Base-by-base conservation (phyloP, 2,329 filamentous ascomycete species). In the Zymoseptoria crescenta region DNA sequence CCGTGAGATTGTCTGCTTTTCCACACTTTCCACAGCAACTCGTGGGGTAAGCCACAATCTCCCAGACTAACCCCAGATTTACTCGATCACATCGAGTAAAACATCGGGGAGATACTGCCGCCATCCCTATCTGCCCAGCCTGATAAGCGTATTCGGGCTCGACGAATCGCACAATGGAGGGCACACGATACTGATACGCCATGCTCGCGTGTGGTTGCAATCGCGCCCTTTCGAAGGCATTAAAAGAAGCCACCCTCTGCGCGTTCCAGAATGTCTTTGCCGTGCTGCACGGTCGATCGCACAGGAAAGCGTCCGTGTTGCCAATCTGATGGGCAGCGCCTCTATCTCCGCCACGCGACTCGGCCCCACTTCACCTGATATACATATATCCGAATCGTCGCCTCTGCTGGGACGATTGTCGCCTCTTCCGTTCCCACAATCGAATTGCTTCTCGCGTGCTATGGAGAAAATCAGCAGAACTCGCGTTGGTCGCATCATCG, bases 241-340 rank as follows among this genome's bases (percentile, higher is more conserved):
- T n/a, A 45, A 45, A 96, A 85, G 49, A 95, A 75, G 0, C 91
- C 91, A 67, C 89, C 83, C 0, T 83, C 82, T 13, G 27, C 55
- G 68, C 92, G 88, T 74, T 96, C 91, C 0, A 87, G 86, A 16
- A 91, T 81, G 1, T 85, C 87, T 54, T 80, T 45, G 35, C 35
- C 35, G 16, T 45, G 35, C 35, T 45, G 35, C 35, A 13, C n/a
- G 9, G 35, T 45, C 35, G 35, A 45, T 45, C 35, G 35, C 35
- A 45, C 35, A 45, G 35, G 7, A 16, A n/a, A 45, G 1, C n/a
- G 13, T 16, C 35, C 13, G 35, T 16, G 7, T 16, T 16, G n/a
- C 16, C 13, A 16, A 16, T 6, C 13, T 45, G 16, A 45, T 45
- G 35, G 13, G 35, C 35, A 45, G 35, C 35, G 16, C 35, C 35